Evolutionary conservation across 2,329 filamentous ascomycete genomes (phyloP), one percentile per base, ranked within the genome.

Genomic region (Sporothrix brasiliensis): DNA sequence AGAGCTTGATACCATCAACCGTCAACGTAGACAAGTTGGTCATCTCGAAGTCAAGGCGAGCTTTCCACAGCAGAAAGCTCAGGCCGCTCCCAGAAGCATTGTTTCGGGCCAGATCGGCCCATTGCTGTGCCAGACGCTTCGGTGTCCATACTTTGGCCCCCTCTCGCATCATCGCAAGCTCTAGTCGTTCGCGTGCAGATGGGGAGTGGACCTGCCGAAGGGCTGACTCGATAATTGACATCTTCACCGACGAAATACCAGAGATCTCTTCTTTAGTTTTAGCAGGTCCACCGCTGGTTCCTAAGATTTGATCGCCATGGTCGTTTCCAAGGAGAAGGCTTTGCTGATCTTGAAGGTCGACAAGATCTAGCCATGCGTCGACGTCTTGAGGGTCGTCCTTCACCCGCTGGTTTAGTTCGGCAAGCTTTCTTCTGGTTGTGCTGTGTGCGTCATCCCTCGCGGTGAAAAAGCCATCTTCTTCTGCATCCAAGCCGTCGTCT

Each of bases 191-290:
- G 19, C 86, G 85, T 54, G 85, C 84, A 49, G 81, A 75, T 0
- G 81, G 79, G 0, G 78, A 77, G 3, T 74, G 73, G 6, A 87
- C 83, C 60, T 90, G 86, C 13, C 83, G 80, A 9, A 97, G 78
- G 0, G 94, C 94, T 72, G 92, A 89, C 73, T 94, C 88, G 72
- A 94, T 92, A 72, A 97, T 87, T 1, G 90, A 88, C 2, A 97
- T 81, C 74, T 92, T 94, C 69, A 97, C 88, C 73, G 95, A 91
- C 3, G 92, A 89, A 69, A 92, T 87, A 73, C 90, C 90, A 72
- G 85, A 86, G 67, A 83, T 81, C 76, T 95, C 91, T 3, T 89
- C 87, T 39, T 82, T 81, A 0, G 87, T 89, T 30, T 83, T 81
- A 41, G 76, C 82, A 54, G 77, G 83, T 76, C 81, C 81, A n/a